Conservation (phyloP, 225 moss, liverwort and hornwort species). For the Pleurozium schreberi region DNA sequence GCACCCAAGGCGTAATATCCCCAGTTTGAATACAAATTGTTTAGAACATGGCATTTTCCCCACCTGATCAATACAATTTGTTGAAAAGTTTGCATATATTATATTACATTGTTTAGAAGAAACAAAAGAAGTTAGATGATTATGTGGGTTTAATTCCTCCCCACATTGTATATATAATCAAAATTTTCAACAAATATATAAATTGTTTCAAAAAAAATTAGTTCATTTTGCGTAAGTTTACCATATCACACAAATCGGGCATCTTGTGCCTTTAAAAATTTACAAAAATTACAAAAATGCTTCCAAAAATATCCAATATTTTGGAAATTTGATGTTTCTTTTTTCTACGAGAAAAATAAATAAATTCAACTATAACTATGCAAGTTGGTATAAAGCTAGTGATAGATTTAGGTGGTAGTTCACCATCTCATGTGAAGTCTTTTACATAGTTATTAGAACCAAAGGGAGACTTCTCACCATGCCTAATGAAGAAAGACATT, state of each 20-base stretch:
- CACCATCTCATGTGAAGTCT: neutral
- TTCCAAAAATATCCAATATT: neutral
- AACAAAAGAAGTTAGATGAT: neutral
- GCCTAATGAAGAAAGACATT: neutral
- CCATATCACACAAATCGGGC: accelerated
- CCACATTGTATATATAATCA: accelerated
- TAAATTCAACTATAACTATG: neutral
- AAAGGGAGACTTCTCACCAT: neutral
- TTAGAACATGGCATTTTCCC: conserved; percentile 83
- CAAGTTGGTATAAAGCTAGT: neutral
- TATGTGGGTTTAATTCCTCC: accelerated
- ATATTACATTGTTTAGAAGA: neutral
- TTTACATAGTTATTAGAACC: accelerated
- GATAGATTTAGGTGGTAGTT: neutral
- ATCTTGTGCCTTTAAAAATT: neutral
- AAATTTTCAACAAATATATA: neutral
- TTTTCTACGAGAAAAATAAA: neutral
- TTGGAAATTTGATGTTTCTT: neutral
- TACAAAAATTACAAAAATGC: neutral
- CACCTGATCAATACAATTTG: conserved; percentile 17
- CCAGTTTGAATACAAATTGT: conserved; percentile 89
- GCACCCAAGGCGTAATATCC: conserved; percentile 93
- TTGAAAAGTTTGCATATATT: neutral
- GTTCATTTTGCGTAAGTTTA: too few relatives aligned
- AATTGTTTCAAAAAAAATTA: neutral